Evolutionary conservation across 148 eudicot genomes (phyloP), one percentile per base, ranked within the genome.

Genomic region (Limonium bicolor): DNA sequence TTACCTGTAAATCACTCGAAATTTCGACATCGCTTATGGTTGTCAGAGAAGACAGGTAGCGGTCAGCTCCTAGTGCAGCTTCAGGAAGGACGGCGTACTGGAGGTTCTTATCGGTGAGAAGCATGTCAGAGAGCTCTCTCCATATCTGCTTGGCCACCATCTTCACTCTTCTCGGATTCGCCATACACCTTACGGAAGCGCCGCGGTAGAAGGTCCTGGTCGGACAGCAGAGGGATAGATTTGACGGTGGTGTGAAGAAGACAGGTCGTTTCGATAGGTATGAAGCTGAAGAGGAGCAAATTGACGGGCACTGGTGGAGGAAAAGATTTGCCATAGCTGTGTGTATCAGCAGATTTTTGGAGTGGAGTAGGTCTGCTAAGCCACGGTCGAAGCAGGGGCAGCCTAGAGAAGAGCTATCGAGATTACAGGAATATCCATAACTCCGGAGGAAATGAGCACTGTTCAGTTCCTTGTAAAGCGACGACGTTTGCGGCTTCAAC

Each of bases 11-110:
- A 56, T 88, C 96, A 47, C 80, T 46, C 6, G 96, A 82, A 19
- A 88, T 63, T 53, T 83, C 81, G 21, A 88, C 96, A 24, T 88
- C 96, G 47, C 78, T 79, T 34, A 88, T 77, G 36, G 96, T 87
- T 53, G 94, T 80, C 31, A 87, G 70, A 47, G 90, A 76, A 30
- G 96, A 87, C 6, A 87, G 54, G 53, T 79, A 88, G 17, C 77
- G 85, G 63, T 88, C 96, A 53, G 96, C 96, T 8, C 96, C 96
- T 8, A 88, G 73, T 42, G 94, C 90, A 48, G 92, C 78, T 60
- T 88, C 96, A 12, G 96, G 96, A 43, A 83, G 64, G 14, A 88
- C 62, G 21, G 96, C 94, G 24, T 49, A 59, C 64, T 88, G 96
- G 41, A 88, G 59, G 33, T 65, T 79, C 45, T 59, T 77, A 37